Conservation (phyloP, 805 yeast genomes). For the Candida incommunis region DNA sequence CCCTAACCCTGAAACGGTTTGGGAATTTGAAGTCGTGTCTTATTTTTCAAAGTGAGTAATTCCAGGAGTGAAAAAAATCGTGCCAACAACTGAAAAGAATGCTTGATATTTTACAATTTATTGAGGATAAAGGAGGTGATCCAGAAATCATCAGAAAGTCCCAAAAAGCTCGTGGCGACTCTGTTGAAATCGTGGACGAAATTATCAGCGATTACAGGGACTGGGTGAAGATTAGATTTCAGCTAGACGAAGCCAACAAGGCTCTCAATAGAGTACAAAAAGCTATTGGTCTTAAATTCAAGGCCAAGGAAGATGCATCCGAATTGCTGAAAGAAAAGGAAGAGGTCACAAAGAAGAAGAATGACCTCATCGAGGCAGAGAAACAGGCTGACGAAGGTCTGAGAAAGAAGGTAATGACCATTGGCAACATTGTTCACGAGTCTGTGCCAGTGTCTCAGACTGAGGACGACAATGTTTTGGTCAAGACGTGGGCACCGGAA, state of each 20-base stretch:
- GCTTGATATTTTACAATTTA: conserved; percentile 87
- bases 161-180: conserved; percentile 86
- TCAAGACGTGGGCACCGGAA: conserved; percentile 79
- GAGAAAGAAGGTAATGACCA: conserved; percentile 68
- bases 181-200: conserved; percentile 92
- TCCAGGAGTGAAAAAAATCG: too few species aligned
- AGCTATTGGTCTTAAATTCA: conserved; percentile 82
- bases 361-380: conserved; percentile 50
- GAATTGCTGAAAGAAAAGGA: conserved; percentile 77
- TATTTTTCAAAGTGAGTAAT: too few species aligned
- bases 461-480: conserved; percentile 83
- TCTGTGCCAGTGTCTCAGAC: conserved; percentile 75
- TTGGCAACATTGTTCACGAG: conserved; percentile 91
- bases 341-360: conserved; percentile 53
- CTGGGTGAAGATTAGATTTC: conserved; percentile 85
- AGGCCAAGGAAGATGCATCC: conserved; percentile 87
- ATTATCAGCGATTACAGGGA: conserved; percentile 80
- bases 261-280: conserved; percentile 79
- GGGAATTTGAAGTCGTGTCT: too few species aligned
- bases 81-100: too few species aligned
- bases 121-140: conserved; percentile 94
- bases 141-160: conserved; percentile 80
- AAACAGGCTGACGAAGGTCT: conserved; percentile 65
- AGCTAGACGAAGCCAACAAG: conserved; percentile 83
- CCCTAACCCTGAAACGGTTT: too few species aligned